A percentile compares a stretch with the other conserved stretches of the same genome.
Evolutionary conservation across 306 rosid genomes (phyloP).

Genomic region (Datisca glomerata): DNA sequence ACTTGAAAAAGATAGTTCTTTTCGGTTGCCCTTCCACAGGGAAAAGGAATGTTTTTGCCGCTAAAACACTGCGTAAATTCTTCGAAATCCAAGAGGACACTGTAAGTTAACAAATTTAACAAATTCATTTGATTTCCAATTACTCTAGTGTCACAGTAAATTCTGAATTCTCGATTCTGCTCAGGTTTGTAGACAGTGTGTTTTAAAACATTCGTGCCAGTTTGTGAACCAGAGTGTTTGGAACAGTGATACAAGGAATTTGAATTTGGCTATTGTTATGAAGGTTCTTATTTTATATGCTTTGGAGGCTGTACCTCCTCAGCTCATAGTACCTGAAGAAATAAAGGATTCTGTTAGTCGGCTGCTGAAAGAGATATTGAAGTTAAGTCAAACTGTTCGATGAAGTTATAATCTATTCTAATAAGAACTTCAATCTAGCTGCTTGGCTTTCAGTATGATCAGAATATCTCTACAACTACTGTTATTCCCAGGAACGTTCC

Average conservation of each 20-base stretch:
- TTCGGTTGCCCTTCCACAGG: conserved; percentile 57
- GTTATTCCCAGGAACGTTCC: too few species aligned
- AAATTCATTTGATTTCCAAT: background rate
- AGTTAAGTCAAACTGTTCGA: conserved; percentile 33
- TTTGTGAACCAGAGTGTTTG: conserved; percentile 47
- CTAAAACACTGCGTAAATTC: conserved; percentile 50
- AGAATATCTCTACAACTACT: too few species aligned
- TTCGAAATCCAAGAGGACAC: conserved; percentile 50
- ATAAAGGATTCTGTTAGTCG: conserved; percentile 31
- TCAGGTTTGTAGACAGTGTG: conserved; percentile 42
- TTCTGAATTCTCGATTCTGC: background rate
- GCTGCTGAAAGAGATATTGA: conserved; percentile 50
- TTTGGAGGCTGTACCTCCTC: conserved; percentile 29
- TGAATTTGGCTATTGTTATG: conserved; percentile 30
- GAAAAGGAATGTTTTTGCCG: conserved; percentile 28
- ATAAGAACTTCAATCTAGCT: too few species aligned
- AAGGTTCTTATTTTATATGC: conserved; percentile 40
- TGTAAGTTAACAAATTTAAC: conserved; percentile 10
- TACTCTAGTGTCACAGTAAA: background rate
- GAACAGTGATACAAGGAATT: conserved; percentile 22
- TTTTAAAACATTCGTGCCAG: conserved; percentile 29
- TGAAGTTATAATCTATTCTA: background rate
- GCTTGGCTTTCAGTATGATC: too few species aligned
- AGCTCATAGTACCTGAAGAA: conserved; percentile 38
- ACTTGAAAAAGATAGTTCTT: conserved; percentile 48